Evolutionary conservation across 371 early-diverging fungal species (phyloP), one percentile per base, ranked within the genome.

Genomic region (Mucor lusitanicus): DNA sequence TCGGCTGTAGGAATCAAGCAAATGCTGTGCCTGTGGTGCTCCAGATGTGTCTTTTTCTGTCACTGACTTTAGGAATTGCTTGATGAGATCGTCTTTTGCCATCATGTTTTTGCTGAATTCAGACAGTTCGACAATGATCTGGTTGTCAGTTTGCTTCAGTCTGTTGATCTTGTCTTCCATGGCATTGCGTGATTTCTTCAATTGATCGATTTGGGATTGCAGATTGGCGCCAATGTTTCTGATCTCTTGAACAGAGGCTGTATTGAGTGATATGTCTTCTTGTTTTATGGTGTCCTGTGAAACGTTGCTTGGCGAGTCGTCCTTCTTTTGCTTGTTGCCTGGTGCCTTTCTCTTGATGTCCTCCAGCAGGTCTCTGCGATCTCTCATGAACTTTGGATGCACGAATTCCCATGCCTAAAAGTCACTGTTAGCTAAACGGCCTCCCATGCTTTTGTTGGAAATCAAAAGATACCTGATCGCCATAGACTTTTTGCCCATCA

Each of bases 361-460:
- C 42, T 84, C 90, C 27, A 93, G 76, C 48, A 88, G 66, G 61
- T 91, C 91, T 55, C 80, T 76, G 39, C 85, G 85, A 69, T 87
- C 86, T 42, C 83, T 75, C 61, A 86, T 85, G 64, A 93, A 93
- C 59, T 86, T 84, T 59, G 90, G 91, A 72, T 94, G 94, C 28
- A 83, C 85, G 73, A 92, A 94, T 71, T 92, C 94, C 90, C 92
- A 92, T 6, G 90, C 85, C 90, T 89, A 68, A 30, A 6, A n/a
- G 9, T 44, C 44, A 7, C 13, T 15, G 23, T 55, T 8, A 55
- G n/a, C 13, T 42, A n/a, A 12, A 28, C 56, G 37, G 37, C 4
- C 13, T 9, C 12, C 27, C 21, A 17, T 46, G 37, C 28, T 19
- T 42, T 2, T 61, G 40, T 30, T 50, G 32, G 27, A 4, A 27